Base-by-base conservation (phyloP, 768 basidiomycete species). In the Boletus bicolor region DNA sequence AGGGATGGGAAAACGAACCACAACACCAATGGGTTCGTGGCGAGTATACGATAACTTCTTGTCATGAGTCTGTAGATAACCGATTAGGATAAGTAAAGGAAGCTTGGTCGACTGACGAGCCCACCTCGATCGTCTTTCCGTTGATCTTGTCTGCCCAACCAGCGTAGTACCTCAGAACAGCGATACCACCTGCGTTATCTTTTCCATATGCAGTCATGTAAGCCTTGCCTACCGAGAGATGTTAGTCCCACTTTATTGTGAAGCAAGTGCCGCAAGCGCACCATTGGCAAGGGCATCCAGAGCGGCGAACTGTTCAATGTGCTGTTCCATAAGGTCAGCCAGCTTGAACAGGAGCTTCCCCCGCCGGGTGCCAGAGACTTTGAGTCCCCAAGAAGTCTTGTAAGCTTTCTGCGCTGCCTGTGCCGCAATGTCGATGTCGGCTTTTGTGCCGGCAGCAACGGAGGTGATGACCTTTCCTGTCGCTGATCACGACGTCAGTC, bases 401-500 rank as follows among this genome's bases (percentile, higher is more conserved):
- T 38, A 57, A 24, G 56, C 56, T 38, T 21, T 49, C 42, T 49
- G 28, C 1, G 56, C 46, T 35, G 56, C 56, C 41, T 35, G n/a
- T 1, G 32, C 56, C 7, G 56, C 56, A 12, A 49, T 44, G 42
- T 57, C 56, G 24, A 57, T 28, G 32, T 57, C 56, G 35, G 46
- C 42, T 44, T 44, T 57, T 28, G 56, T 57, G 30, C 46, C 56
- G 7, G 41, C 55, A 5, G 56, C 55, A 26, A 57, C 14, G 7
- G 56, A 57, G 12, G 56, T 56, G 54, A 56, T 47, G 15, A 48
- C 39, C 39, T 48, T 47, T 56, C 54, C 55, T 15, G 55, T 57
- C 9, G 56, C 56, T 57, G 8, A 2, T 4, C 39, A 15, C 28
- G 32, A 26, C 69, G 65, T 82, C 66, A 52, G 17, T 51, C 26